Evolutionary conservation across 192 early-diverging fungal species (phyloP).

Genomic region (Spinellus fusiger): DNA sequence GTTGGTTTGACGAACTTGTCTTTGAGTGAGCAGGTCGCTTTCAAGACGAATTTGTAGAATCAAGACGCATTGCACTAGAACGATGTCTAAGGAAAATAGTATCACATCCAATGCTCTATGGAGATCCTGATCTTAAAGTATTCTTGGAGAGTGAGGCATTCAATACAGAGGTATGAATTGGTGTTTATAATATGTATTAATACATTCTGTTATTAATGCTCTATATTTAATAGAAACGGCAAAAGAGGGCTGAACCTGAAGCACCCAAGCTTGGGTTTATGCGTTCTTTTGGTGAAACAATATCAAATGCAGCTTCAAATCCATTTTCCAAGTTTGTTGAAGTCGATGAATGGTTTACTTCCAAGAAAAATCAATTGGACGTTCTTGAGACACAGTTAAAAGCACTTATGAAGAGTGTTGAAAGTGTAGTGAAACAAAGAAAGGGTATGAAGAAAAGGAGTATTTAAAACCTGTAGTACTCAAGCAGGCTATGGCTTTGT

Average conservation of each 20-base stretch:
- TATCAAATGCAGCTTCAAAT: slow-evolving; percentile 50
- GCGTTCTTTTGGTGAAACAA: slow-evolving; percentile 65
- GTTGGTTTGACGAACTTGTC: not conserved
- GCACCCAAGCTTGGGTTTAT: slow-evolving; percentile 42
- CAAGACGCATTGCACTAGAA: slow-evolving; percentile 76
- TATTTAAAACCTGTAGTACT: not conserved
- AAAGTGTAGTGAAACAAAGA: slow-evolving; percentile 69
- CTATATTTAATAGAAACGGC: slow-evolving; percentile 38
- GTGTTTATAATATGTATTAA: not conserved
- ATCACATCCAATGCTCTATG: slow-evolving; percentile 75
- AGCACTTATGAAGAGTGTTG: slow-evolving; percentile 69
- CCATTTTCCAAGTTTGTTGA: slow-evolving; percentile 65
- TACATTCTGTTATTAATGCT: slow-evolving; percentile 2
- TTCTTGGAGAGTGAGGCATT: slow-evolving; percentile 90
- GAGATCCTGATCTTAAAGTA: slow-evolving; percentile 72
- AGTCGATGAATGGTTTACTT: slow-evolving; percentile 74
- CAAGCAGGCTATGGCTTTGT: not conserved
- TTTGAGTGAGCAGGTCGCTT: slow-evolving; percentile 59
- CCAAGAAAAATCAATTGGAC: slow-evolving; percentile 68
- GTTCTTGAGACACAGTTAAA: slow-evolving; percentile 73
- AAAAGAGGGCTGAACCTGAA: slow-evolving; percentile 38
- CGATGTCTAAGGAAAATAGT: slow-evolving; percentile 76
- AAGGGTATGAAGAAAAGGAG: slow-evolving; percentile 28
- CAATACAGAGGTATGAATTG: slow-evolving; percentile 52
- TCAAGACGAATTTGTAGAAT: slow-evolving; percentile 93